Evolutionary conservation across 495 filamentous ascomycete species (phyloP), one percentile per base, ranked within the genome.

Genomic region (Penicillium coffeae): DNA sequence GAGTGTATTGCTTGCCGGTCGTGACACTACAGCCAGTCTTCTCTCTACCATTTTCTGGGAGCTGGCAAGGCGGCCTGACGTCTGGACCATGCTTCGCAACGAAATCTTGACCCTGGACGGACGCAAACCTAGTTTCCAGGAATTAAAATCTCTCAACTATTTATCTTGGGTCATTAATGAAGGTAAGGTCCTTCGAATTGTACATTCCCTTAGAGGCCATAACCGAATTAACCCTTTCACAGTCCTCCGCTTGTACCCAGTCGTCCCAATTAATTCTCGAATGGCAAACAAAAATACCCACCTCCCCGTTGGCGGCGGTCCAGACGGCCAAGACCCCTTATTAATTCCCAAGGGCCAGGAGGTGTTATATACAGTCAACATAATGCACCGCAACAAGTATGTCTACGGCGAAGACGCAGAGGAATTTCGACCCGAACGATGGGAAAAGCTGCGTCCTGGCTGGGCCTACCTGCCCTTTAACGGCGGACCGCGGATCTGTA

Each of bases 21-120:
- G 72, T 27, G 83, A 86, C 52, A 85, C 84, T 2, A 85, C 81
- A 0, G 81, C 82, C 2, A 66, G 67, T 25, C 66, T 78, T 1
- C 60, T 86, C 2, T 66, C 73, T 21, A 73, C 71, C 20, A 66
- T 74, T 3, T 82, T 85, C 51, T 78, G 75, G 45, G 64, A 74
- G 21, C 68, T 86, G 2, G 65, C 77, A 0, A 62, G 68, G 16
- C 65, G 66, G 30, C 78, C 77, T 2, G 66, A 69, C 14, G 65
- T 73, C 16, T 76, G 61, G 46, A 45, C 48, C 13, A 68, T 64
- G 33, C 66, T 83, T 10, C 66, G 73, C 18, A 51, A 52, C 21
- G 73, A 76, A 38, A 50, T 72, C 5, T 20, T 55, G 13, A 36
- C 36, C 1, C 41, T 70, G 4, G 42, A 51, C 14, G 45, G 49